Evolutionary conservation across 2,329 filamentous ascomycete genomes (phyloP), one percentile per base, ranked within the genome.

Genomic region (Colletotrichum chrysophilum): DNA sequence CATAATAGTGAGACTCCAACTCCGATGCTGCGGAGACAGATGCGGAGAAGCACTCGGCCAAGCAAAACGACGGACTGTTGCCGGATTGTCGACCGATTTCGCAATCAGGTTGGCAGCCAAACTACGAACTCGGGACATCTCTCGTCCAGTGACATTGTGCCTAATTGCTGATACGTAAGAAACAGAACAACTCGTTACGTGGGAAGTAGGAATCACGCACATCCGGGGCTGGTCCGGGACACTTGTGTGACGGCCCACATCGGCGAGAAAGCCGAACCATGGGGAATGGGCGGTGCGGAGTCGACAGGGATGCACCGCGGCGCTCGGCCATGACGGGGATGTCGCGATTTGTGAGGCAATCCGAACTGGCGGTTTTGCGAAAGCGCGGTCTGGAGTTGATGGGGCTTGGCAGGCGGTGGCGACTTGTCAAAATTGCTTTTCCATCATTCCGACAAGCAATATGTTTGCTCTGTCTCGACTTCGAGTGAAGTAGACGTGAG

Each of bases 261-360:
- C 73, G 73, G 73, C 64, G 62, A 68, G 62, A 72, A 72, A 21
- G 55, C 73, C 73, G 73, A 68, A 24, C 3, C 32, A 12, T 52
- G 69, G 69, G 26, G 38, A n/a, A 18, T 26, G 55, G 56, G 30
- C 16, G 28, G 13, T 75, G 61, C 68, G 36, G 55, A 56, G 43
- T 28, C 18, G 30, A 43, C 64, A 73, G 36, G 65, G 58, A 60
- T 16, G 5, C 16, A 30, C 34, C 18, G 43, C 38, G 43, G 43
- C 12, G 56, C 3, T 34, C 55, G 43, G 68, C 56, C 26, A 56
- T 26, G 32, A 67, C 55, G 55, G 64, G 73, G 55, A 72, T 68
- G 69, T 66, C 32, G 38, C 64, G 38, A 67, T 67, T 52, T 62
- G 73, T n/a, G 55, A 55, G 43, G n/a, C 38, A 58, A 62, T 62